Evolutionary conservation across 306 rosid genomes (phyloP).

Genomic region (Castanea crenata): DNA sequence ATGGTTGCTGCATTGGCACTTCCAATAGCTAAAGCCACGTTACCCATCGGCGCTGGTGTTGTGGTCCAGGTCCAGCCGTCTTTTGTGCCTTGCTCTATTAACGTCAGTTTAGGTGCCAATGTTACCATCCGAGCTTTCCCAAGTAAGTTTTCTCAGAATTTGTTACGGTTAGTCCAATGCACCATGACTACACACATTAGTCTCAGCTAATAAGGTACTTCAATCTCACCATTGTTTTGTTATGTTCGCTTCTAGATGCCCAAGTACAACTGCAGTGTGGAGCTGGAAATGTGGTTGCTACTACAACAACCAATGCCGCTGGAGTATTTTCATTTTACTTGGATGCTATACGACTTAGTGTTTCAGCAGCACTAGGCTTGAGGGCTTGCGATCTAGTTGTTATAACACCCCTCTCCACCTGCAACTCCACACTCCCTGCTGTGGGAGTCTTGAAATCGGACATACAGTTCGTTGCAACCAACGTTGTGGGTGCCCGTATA

Average conservation of each 20-base stretch:
- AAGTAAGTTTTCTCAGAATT: not conserved
- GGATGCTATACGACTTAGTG: constrained; percentile 12
- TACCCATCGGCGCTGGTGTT: too few relatives aligned
- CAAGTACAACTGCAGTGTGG: constrained; percentile 33
- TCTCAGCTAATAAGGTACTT: not conserved
- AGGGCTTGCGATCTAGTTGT: constrained; percentile 27
- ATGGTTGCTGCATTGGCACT: too few relatives aligned
- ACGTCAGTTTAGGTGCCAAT: not conserved
- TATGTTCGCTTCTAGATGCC: constrained; percentile 20
- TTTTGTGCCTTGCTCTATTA: too few relatives aligned
- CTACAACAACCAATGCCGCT: constrained; percentile 7
- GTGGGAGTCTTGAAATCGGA: constrained; percentile 7
- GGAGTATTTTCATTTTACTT: constrained; percentile 29
- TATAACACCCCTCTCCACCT: constrained; percentile 30
- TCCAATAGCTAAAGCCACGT: too few relatives aligned
- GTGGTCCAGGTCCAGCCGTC: too few relatives aligned
- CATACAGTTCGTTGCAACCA: not conserved
- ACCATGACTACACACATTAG: too few relatives aligned
- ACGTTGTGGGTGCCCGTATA: not conserved
- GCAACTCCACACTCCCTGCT: constrained; percentile 27
- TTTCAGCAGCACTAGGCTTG: not conserved
- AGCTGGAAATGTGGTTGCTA: constrained; percentile 25
- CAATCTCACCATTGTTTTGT: not conserved
- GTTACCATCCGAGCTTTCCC: too few relatives aligned
- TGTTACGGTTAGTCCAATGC: too few relatives aligned